Base-by-base conservation (phyloP, 805 yeast species). In the Candida alai region DNA sequence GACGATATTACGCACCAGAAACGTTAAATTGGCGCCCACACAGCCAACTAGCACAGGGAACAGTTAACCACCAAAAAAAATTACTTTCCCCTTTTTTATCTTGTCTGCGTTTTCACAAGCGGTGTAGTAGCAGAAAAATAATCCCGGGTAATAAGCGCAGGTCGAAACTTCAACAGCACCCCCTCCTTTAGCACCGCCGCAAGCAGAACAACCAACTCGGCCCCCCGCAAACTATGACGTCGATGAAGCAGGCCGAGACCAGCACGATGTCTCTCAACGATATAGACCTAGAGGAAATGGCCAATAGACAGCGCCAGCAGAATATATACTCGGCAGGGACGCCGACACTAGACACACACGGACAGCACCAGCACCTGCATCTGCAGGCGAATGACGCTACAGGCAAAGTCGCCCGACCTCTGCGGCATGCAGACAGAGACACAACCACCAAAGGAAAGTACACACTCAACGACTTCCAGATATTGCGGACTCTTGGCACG, bases 401-500 rank as follows among this genome's bases (percentile, higher is more conserved):
- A 18, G 17, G 19, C 23, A 15, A 17, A 9, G 20, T 29, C 5
- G 27, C 33, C 27, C 32, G 33, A 26, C 20, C 21, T 19, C 43
- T 48, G 6, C 47, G 44, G 22, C 53, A 50, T 35, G 13, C 25
- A 8, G 32, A 45, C 28, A 46, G 47, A 24, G 58, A 56, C 30
- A 62, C 75, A 6, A 64, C 65, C 4, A 72, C 80, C 25, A 74
- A 72, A 47, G 80, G 80, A 19, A 75, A 75, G 48, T 76, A 76
- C 45, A 60, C 76, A n/a, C 51, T 76, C 26, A 60, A 60, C 36
- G 81, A 76, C 51, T 76, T 76, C 49, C 74, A 72, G 39, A 69
- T 76, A 24, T 58, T 75, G 58, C 52, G 80, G 30, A 76, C 81
- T 4, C 55, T 76, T 35, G 81, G 81, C 12, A 76, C 81, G 0